A percentile compares a stretch with the other conserved stretches of the same genome.
These are phyloP conservation scores for Dysphania ambrosioides DNA, from an alignment of 148 eudicot species.

Conservation along the genomic window DNA sequence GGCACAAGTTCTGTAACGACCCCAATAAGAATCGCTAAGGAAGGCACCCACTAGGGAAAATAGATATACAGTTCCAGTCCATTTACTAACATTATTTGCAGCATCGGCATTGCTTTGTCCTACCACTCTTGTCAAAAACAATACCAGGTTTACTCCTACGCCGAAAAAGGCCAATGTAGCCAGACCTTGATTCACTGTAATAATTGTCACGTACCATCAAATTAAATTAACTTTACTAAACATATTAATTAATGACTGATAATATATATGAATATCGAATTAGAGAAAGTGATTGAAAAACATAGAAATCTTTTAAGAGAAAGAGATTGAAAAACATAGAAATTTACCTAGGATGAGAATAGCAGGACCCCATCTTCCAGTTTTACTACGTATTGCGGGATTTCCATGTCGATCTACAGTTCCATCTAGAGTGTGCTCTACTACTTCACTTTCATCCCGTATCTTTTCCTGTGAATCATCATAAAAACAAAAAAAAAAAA, in stretches of 20 bases:
- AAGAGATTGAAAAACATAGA: too few relatives aligned
- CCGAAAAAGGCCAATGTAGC: slow-evolving; percentile 78
- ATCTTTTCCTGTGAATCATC: slow-evolving; percentile 8
- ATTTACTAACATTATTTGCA: slow-evolving; percentile 76
- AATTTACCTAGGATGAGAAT: slow-evolving; percentile 19
- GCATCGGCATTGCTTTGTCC: slow-evolving; percentile 79
- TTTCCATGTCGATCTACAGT: slow-evolving; percentile 24
- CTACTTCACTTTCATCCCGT: slow-evolving; percentile 12
- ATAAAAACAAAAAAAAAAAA: neutral
- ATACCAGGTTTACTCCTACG: slow-evolving; percentile 69
- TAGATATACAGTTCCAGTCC: slow-evolving; percentile 81
- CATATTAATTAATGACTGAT: too few relatives aligned
- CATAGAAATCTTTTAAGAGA: too few relatives aligned
- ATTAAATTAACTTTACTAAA: neutral
- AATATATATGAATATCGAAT: too few relatives aligned
- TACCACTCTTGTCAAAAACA: slow-evolving; percentile 63
- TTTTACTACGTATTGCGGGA: slow-evolving; percentile 19
- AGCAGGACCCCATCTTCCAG: slow-evolving; percentile 22
- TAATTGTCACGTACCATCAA: neutral
- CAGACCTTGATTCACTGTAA: slow-evolving; percentile 74
- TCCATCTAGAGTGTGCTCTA: slow-evolving; percentile 26
- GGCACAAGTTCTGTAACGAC: slow-evolving; percentile 65
- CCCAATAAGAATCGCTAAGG: slow-evolving; percentile 85
- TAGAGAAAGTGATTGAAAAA: neutral
- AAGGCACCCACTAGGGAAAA: slow-evolving; percentile 76